Evolutionary conservation across 176 grass and related monocot genomes (phyloP).

Genomic region (Lolium perenne): DNA sequence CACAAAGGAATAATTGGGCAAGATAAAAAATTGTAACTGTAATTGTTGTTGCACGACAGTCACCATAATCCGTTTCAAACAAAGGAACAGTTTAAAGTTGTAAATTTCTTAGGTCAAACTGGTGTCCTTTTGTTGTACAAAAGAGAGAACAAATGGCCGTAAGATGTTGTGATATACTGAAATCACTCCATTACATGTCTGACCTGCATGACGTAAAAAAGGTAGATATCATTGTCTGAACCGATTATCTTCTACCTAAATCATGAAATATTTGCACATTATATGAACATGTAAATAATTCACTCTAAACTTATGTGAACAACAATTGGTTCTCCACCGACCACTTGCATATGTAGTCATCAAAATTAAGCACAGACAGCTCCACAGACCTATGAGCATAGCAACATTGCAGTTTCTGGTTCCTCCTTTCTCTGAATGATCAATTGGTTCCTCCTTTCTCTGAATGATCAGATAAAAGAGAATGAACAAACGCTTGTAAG

Average conservation of each 20-base stretch:
- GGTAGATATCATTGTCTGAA: background rate
- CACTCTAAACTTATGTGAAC: no score
- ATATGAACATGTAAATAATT: no score
- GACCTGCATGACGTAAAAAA: background rate
- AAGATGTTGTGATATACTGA: background rate
- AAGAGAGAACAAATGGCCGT: background rate
- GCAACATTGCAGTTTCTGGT: no score
- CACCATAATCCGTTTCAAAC: background rate
- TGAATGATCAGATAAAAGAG: no score
- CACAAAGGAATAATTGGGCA: background rate
- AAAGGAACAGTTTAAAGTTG: background rate
- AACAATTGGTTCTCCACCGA: no score
- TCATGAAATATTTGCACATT: background rate
- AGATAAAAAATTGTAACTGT: background rate
- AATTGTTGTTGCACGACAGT: background rate
- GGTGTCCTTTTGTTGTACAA: background rate
- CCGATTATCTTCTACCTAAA: background rate
- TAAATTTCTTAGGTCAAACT: background rate
- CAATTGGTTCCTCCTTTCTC: no score
- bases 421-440: background rate
- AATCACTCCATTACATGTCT: background rate
- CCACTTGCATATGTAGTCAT: no score
- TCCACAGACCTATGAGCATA: background rate
- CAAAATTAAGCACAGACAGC: no score
- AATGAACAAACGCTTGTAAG: no score